These are phyloP conservation scores for Leccinum pellstonianum DNA, from an alignment of 768 basidiomycete species.

Conservation along the genomic window DNA sequence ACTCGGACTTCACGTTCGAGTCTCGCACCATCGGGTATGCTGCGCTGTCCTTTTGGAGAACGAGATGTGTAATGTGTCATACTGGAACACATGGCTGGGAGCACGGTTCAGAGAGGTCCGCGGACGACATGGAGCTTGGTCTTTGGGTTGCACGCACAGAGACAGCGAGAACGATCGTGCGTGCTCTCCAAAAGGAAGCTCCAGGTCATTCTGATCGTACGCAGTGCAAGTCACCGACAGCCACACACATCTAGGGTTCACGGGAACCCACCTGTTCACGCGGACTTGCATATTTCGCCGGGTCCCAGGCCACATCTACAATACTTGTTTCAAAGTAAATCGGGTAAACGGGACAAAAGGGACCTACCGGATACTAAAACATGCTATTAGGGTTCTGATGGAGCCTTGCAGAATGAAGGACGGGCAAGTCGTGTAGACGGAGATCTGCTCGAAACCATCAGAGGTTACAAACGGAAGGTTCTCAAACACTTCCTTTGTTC, in stretches of 20 bases:
- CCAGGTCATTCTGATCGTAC: constrained; percentile 5
- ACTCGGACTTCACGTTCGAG: constrained; percentile 5
- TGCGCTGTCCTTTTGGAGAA: constrained; percentile 8
- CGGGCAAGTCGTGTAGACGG: constrained; percentile 11
- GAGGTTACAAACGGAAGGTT: background rate
- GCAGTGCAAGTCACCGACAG: constrained; percentile 6
- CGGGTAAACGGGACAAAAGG: background rate
- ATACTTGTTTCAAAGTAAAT: background rate
- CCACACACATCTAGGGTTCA: background rate
- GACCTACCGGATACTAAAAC: constrained; percentile 10
- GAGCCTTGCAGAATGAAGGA: background rate
- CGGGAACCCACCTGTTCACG: constrained; percentile 11
- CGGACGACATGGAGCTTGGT: constrained; percentile 22
- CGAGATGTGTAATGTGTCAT: constrained; percentile 16
- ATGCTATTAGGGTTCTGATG: background rate
- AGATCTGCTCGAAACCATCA: constrained; percentile 9
- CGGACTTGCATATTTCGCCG: background rate
- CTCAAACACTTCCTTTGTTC: background rate
- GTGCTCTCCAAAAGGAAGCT: constrained; percentile 15
- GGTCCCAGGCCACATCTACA: constrained; percentile 10
- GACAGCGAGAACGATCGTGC: constrained; percentile 10
- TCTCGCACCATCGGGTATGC: constrained; percentile 3
- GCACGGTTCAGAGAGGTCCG: constrained; percentile 18
- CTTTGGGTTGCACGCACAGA: constrained; percentile 12
- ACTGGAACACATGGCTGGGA: constrained; percentile 10